A percentile compares a stretch with the other conserved stretches of the same genome.
phyloP scores from a whole-genome alignment of 2,329 filamentous ascomycete species.

The Cordyceps sp. region DNA sequence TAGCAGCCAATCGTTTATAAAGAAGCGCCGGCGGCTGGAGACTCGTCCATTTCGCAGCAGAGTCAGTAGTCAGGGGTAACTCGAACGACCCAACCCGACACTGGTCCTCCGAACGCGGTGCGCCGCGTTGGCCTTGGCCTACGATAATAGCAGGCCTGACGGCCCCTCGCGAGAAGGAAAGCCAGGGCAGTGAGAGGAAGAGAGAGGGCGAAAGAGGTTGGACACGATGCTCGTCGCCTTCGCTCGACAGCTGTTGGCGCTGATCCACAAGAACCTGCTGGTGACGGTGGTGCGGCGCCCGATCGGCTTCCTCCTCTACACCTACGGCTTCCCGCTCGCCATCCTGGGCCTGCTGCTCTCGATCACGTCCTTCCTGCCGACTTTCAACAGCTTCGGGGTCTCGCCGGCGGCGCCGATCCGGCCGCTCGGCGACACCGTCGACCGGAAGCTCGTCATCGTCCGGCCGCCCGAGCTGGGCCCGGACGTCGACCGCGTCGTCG shows the following conservation, averaged over 20 bases:
- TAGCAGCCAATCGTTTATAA: too few relatives aligned
- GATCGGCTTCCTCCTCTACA: conserved; percentile 9
- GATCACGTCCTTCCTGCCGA: conserved; percentile 9
- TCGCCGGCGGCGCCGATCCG: conserved; percentile 7
- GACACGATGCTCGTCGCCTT: neutral
- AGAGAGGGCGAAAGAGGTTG: too few relatives aligned
- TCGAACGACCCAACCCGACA: too few relatives aligned
- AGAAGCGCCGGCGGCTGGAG: too few relatives aligned
- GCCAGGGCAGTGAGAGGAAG: too few relatives aligned
- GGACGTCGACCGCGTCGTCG: conserved; percentile 10
- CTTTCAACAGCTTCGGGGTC: conserved; percentile 4
- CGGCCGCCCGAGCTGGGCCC: conserved; percentile 6
- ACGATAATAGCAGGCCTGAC: too few relatives aligned
- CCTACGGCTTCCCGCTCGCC: conserved; percentile 11
- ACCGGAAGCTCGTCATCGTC: conserved; percentile 11
- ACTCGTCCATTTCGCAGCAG: too few relatives aligned
- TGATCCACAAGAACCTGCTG: conserved; percentile 8
- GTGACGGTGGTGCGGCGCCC: conserved; percentile 8
- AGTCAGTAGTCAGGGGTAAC: too few relatives aligned
- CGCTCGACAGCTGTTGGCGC: neutral
- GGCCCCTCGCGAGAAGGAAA: too few relatives aligned
- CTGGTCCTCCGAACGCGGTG: too few relatives aligned
- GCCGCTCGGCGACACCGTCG: conserved; percentile 5
- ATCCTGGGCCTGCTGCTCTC: conserved; percentile 12
- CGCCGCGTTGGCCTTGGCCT: too few relatives aligned